Base-by-base conservation (phyloP, 768 basidiomycete genomes). In the Boletellus emodensis region DNA sequence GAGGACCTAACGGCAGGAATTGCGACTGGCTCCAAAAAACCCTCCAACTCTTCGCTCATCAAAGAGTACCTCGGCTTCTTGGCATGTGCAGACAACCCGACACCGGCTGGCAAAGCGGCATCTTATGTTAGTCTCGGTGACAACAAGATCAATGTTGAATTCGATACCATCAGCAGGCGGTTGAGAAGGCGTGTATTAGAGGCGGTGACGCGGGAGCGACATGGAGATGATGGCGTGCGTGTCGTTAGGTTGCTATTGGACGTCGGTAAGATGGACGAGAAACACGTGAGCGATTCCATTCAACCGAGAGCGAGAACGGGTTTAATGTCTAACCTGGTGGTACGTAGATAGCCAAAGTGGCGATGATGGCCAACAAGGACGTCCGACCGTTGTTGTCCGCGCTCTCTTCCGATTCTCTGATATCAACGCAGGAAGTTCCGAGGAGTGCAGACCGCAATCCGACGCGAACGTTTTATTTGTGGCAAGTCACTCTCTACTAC, bases 361-460 rank as follows among this genome's bases (percentile, higher is more conserved):
- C 91, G 15, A 91, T 99, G 90, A 87, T 98, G 76, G 80, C 90
- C 2, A 77, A 87, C 32, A 92, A 90, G 65, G 89, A 93, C 55
- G 86, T 90, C 46, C 84, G 94, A 46, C 84, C 86, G 11, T 71
- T 91, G 40, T 75, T 97, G 47, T 80, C 89, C 17, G 81, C 82
- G 3, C 79, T 99, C 44, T 84, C 91, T 12, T 75, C 84, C 2
- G 85, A 94, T 61, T 85, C 83, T 32, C 64, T 98, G 47, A 84
- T 98, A 59, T 91, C 88, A 62, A 85, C 88, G 11, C 93, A 96
- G 72, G 94, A 97, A 68, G 86, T 97, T 2, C 89, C 96, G 5
- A 88, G 87, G 69, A 89, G 84, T 57, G 84, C 87, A 18, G 93
- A 95, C 64, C 87, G 93, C 42, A 90, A 91, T 66, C 90, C 93